Percentiles rank a stretch among this genome's conserved stretches.
phyloP scores from a whole-genome alignment of 2,329 filamentous ascomycete species.

The Orbilia brochopaga region DNA sequence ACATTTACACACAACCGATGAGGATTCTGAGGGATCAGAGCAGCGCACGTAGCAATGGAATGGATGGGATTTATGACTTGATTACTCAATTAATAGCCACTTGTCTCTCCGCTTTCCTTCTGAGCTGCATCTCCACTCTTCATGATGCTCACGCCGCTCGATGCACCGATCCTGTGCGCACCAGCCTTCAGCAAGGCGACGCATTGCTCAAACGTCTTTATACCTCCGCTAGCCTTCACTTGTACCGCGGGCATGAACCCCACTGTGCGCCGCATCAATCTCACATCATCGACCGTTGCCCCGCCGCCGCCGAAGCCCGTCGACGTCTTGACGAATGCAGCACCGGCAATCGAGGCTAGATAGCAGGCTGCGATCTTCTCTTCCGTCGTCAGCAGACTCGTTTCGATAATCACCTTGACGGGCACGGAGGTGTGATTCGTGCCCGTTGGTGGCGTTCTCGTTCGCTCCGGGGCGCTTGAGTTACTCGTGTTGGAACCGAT shows the following conservation, averaged over 20 bases:
- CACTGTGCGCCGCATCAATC: conserved; percentile 54
- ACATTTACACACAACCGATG: too few relatives aligned
- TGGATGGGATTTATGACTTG: too few relatives aligned
- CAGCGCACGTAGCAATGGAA: too few relatives aligned
- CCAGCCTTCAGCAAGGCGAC: conserved; percentile 54
- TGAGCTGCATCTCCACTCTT: conserved; percentile 8
- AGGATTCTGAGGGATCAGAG: too few relatives aligned
- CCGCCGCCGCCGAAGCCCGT: conserved; percentile 55
- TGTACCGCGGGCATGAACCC: conserved; percentile 51
- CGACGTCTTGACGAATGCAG: conserved; percentile 55
- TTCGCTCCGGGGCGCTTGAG: too few relatives aligned
- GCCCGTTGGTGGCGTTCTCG: too few relatives aligned
- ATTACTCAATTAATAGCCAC: conserved; percentile 26
- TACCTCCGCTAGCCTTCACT: conserved; percentile 54
- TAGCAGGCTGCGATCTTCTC: conserved; percentile 54
- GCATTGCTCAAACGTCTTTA: conserved; percentile 53
- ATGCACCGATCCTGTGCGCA: conserved; percentile 54
- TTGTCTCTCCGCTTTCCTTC: conserved; percentile 9
- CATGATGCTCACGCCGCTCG: conserved; percentile 50
- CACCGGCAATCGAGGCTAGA: conserved; percentile 54
- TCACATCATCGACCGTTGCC: conserved; percentile 54
- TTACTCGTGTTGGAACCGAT: too few relatives aligned
- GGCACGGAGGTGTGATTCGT: conserved; percentile 16
- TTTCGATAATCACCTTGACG: conserved; percentile 55
- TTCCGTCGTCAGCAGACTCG: conserved; percentile 52